Evolutionary conservation across 129 eudicot genomes (phyloP).

Genomic region (Lactuca sativa): DNA sequence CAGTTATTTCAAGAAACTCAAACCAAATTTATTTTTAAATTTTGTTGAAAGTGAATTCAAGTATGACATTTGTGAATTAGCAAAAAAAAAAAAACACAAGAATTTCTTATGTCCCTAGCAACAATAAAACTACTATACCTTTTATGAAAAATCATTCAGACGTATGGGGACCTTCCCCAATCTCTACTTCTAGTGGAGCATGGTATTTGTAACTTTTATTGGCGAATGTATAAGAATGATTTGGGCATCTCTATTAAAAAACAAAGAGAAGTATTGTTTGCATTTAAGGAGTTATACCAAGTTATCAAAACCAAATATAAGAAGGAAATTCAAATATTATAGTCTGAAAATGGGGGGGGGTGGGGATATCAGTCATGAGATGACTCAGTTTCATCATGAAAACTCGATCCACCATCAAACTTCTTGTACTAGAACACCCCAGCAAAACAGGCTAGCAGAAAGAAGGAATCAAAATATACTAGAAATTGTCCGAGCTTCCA

Average conservation of each 20-base stretch:
- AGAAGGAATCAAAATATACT: too few species aligned
- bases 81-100: background rate
- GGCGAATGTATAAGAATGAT: slow-evolving; percentile 2
- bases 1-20: background rate
- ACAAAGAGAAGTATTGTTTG: background rate
- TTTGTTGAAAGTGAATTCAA: background rate
- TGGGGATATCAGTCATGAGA: background rate
- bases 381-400: background rate
- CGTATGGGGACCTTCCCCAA: background rate
- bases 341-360: too few species aligned
- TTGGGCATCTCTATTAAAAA: background rate
- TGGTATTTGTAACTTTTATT: slow-evolving; percentile 15
- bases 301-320: background rate
- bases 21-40: background rate
- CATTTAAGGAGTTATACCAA: background rate
- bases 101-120: too few species aligned
- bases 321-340: too few species aligned
- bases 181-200: background rate
- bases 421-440: background rate
- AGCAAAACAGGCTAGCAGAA: background rate
- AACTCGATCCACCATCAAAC: background rate
- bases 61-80: background rate
- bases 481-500: too few species aligned
- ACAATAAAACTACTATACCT: background rate
- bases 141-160: slow-evolving; percentile 16